phyloP scores from a whole-genome alignment of 2,329 filamentous ascomycete genomes.

The Ustilaginoidea virens region DNA sequence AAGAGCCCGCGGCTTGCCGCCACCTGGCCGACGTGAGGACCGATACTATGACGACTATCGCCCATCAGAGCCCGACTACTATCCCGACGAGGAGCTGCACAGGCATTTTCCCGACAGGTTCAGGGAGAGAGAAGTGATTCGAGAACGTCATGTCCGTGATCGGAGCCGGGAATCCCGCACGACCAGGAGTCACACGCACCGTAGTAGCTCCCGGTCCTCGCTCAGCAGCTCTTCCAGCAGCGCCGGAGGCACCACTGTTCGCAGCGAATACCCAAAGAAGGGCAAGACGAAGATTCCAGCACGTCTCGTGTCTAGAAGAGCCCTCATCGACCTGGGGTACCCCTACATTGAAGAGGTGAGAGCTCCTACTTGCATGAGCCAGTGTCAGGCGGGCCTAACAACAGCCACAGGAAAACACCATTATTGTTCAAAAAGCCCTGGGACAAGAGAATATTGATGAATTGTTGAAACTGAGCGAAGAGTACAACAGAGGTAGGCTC shows the following conservation, averaged over 20 bases:
- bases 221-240: constrained; percentile 30
- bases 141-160: constrained; percentile 27
- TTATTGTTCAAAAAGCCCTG: constrained; percentile 71
- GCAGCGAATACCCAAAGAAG: constrained; percentile 57
- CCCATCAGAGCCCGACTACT: constrained; percentile 50
- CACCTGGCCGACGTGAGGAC: constrained; percentile 40
- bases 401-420: constrained; percentile 49
- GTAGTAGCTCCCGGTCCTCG: constrained; percentile 28
- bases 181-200: constrained; percentile 22
- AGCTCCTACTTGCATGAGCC: neutral
- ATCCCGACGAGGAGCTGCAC: constrained; percentile 59
- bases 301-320: constrained; percentile 63
- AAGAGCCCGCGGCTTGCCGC: constrained; percentile 42
- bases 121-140: constrained; percentile 45
- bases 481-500: constrained; percentile 45
- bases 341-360: constrained; percentile 74
- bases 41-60: constrained; percentile 49
- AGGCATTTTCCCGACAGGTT: constrained; percentile 43
- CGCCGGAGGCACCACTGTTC: constrained; percentile 33
- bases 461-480: constrained; percentile 67
- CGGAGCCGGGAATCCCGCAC: constrained; percentile 24
- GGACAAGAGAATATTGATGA: constrained; percentile 87
- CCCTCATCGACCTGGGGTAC: constrained; percentile 72
- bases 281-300: constrained; percentile 83
- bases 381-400: constrained; percentile 5